A percentile compares a stretch with the other conserved stretches of the same genome.
Evolutionary conservation across 2,329 filamentous ascomycete species (phyloP).

Genomic region (Xylaria digitata): DNA sequence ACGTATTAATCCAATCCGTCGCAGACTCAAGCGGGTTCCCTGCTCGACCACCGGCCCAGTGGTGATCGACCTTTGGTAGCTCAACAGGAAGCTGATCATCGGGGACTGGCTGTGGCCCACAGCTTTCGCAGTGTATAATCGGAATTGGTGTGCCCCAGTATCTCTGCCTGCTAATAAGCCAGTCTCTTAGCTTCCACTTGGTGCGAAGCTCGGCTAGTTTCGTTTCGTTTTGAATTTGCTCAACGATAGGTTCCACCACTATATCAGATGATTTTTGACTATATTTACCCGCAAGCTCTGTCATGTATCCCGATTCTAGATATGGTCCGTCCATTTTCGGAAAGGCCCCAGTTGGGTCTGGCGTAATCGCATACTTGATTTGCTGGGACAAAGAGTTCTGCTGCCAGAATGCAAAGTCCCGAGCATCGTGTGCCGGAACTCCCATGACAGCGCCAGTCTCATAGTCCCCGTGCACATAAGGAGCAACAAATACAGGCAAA

Average conservation of each 20-base stretch:
- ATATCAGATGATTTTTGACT: slow-evolving; percentile 71
- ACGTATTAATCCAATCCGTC: slow-evolving; percentile 77
- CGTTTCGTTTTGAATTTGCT: slow-evolving; percentile 62
- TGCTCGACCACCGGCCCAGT: slow-evolving; percentile 74
- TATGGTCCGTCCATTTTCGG: slow-evolving; percentile 65
- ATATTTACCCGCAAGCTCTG: slow-evolving; percentile 72
- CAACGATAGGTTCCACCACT: slow-evolving; percentile 70
- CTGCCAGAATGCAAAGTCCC: slow-evolving; percentile 84
- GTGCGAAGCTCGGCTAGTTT: slow-evolving; percentile 71
- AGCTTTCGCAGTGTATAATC: slow-evolving; percentile 82
- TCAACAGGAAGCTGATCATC: slow-evolving; percentile 79
- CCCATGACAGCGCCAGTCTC: slow-evolving; percentile 93
- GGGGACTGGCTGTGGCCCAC: slow-evolving; percentile 83
- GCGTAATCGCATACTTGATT: slow-evolving; percentile 71
- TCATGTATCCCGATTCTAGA: slow-evolving; percentile 74
- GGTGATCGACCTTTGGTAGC: slow-evolving; percentile 75
- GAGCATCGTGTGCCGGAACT: slow-evolving; percentile 83
- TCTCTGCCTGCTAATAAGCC: slow-evolving; percentile 90
- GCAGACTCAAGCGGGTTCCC: slow-evolving; percentile 82
- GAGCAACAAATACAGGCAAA: slow-evolving; percentile 82
- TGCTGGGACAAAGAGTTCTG: slow-evolving; percentile 71
- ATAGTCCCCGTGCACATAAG: slow-evolving; percentile 87
- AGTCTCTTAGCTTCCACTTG: slow-evolving; percentile 86
- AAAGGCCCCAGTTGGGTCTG: slow-evolving; percentile 61
- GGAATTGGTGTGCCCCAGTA: slow-evolving; percentile 95